Base-by-base conservation (phyloP, 192 early-diverging fungal genomes). In the Backusella liffmaniae region DNA sequence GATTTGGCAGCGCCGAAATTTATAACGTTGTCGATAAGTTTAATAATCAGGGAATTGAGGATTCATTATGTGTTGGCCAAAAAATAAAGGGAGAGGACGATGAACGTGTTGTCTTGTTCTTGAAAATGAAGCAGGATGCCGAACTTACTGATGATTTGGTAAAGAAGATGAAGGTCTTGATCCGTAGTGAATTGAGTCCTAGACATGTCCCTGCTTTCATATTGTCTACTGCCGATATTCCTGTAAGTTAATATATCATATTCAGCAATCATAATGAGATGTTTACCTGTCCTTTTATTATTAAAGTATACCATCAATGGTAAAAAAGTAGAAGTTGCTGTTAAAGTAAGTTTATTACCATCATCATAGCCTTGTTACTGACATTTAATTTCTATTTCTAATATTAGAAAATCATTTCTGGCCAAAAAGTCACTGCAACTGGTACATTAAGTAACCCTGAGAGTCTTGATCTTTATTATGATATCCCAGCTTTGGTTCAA, bases 291-390 rank as follows among this genome's bases (percentile, higher is more conserved):
- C 56, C 9, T 71, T 62, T 62, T 62, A 26, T 29, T 62, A 26
- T 56, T 76, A 35, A 69, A 90, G 87, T 94, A 98, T 84, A 99
- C 98, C 1, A 86, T 95, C 72, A 98, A 95, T 66, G 96, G 98
- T 46, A 99, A 99, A 77, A 98, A 98, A 84, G 96, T 98, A 12
- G 98, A 99, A 81, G 91, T 99, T 37, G 97, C 96, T 1, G 96
- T 99, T 66, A 99, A 98, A 76, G 80, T 81, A 81, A 51, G 66
- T 74, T 82, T 13, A 51, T 35, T 39, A 18, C 13, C 41, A 23
- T 62, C 16, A 21, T 46, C 21, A 5, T 30, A 62, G 26, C 10
- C 8, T 4, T 29, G 21, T 13, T 62, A 62, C 56, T 62, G 26
- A 62, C 56, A 62, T 29, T 62, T 62, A 62, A 85, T 44, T 80